These are phyloP conservation scores for Arxiozyma bovina DNA, from an alignment of 1,139 yeast genomes.

Conservation along the genomic window DNA sequence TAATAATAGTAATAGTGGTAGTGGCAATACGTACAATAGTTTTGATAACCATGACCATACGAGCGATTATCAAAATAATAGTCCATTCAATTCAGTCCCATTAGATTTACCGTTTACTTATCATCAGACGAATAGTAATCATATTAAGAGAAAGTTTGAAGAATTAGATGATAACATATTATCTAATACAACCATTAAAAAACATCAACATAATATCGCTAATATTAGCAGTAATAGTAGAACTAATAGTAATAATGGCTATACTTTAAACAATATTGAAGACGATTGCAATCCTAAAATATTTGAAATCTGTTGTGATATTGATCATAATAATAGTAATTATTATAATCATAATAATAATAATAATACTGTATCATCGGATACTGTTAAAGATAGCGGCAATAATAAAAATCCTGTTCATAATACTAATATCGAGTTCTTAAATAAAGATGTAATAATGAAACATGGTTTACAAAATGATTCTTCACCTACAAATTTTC, in stretches of 20 bases:
- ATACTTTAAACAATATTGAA: slow-evolving; percentile 1
- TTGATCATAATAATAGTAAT: slow-evolving; percentile 25
- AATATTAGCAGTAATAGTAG: no score
- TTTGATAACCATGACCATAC: not conserved
- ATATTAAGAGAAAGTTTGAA: not conserved
- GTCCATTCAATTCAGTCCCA: not conserved
- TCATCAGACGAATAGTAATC: not conserved
- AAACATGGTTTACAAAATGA: not conserved
- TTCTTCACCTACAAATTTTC: not conserved
- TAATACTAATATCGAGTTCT: not conserved
- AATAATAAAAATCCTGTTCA: not conserved
- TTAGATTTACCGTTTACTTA: not conserved
- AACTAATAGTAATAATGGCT: not conserved
- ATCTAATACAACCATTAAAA: not conserved
- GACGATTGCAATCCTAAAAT: slow-evolving; percentile 32
- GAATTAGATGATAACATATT: not conserved
- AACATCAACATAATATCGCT: not conserved
- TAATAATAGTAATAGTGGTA: slow-evolving; percentile 10
- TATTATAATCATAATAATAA: no score
- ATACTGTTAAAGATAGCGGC: not conserved
- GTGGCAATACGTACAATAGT: not conserved
- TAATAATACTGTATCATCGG: not conserved
- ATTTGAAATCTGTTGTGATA: slow-evolving; percentile 35
- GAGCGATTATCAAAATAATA: not conserved
- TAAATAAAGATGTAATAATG: not conserved